Percentiles rank a stretch among this genome's conserved stretches.
phyloP scores from a whole-genome alignment of 2,329 filamentous ascomycete genomes.

The Phialophora chinensis region DNA sequence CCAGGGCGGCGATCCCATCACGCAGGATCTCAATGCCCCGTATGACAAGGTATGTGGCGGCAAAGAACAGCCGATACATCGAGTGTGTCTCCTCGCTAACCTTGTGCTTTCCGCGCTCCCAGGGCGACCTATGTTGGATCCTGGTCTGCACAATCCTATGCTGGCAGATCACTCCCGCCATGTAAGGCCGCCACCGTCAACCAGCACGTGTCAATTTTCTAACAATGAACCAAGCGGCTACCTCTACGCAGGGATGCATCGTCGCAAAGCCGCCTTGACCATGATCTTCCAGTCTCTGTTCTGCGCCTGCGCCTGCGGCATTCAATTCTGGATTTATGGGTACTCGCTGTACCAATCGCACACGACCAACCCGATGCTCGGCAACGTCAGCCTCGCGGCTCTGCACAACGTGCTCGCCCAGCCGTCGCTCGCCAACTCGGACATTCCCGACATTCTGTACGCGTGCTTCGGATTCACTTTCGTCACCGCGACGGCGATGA shows the following conservation, averaged over 20 bases:
- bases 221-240: conserved; percentile 50
- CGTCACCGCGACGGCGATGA: conserved; percentile 61
- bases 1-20: conserved; percentile 32
- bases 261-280: conserved; percentile 66
- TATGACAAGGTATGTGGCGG: conserved; percentile 31
- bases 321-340: conserved; percentile 68
- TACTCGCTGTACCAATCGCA: conserved; percentile 68
- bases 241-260: conserved; percentile 67
- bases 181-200: conserved; percentile 41
- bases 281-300: conserved; percentile 68
- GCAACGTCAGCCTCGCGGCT: conserved; percentile 66
- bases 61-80: not conserved
- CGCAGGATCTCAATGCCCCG: conserved; percentile 32
- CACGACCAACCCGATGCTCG: conserved; percentile 66
- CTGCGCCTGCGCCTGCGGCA: conserved; percentile 57
- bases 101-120: not conserved
- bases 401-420: conserved; percentile 62
- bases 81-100: not conserved
- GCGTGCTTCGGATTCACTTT: conserved; percentile 70
- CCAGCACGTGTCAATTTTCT: not conserved
- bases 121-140: conserved; percentile 34
- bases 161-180: conserved; percentile 55
- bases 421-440: conserved; percentile 62
- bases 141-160: conserved; percentile 32
- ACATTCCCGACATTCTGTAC: conserved; percentile 69